Evolutionary conservation across 805 yeast species (phyloP).

Genomic region (Blastobotrys americana): DNA sequence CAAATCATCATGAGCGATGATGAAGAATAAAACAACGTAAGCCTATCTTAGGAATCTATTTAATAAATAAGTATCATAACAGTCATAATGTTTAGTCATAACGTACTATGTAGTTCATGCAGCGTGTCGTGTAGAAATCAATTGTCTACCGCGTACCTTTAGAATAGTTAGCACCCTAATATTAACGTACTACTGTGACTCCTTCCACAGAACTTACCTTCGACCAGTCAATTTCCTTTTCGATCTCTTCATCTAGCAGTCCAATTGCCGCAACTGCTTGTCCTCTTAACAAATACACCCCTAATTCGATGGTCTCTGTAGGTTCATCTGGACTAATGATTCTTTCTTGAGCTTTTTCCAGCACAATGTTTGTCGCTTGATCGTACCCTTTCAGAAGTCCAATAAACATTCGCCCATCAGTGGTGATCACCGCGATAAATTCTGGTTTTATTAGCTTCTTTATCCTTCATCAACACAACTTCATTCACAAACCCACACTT

Average conservation of each 20-base stretch:
- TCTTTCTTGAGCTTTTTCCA: slow-evolving; percentile 26
- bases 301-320: slow-evolving; percentile 24
- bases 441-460: slow-evolving; percentile 9
- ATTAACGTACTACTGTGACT: not conserved
- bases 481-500: slow-evolving; percentile 6
- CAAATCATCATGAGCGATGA: not conserved
- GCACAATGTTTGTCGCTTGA: slow-evolving; percentile 31
- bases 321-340: slow-evolving; percentile 23
- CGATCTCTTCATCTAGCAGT: slow-evolving; percentile 27
- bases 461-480: not conserved
- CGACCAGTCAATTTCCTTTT: slow-evolving; percentile 30
- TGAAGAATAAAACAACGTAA: not conserved
- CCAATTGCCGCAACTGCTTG: slow-evolving; percentile 32
- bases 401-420: slow-evolving; percentile 30
- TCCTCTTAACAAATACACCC: slow-evolving; percentile 32
- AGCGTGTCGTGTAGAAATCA: not conserved
- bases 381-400: slow-evolving; percentile 34
- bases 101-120: not conserved
- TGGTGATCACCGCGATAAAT: slow-evolving; percentile 27
- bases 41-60: too few relatives aligned
- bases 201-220: slow-evolving; percentile 20
- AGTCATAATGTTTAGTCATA: not conserved
- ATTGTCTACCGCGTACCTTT: slow-evolving; percentile 1
- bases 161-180: slow-evolving; percentile 8
- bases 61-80: not conserved